These are phyloP conservation scores for Heliamphora pulchella DNA, from an alignment of 179 eudicot species.

Conservation along the genomic window DNA sequence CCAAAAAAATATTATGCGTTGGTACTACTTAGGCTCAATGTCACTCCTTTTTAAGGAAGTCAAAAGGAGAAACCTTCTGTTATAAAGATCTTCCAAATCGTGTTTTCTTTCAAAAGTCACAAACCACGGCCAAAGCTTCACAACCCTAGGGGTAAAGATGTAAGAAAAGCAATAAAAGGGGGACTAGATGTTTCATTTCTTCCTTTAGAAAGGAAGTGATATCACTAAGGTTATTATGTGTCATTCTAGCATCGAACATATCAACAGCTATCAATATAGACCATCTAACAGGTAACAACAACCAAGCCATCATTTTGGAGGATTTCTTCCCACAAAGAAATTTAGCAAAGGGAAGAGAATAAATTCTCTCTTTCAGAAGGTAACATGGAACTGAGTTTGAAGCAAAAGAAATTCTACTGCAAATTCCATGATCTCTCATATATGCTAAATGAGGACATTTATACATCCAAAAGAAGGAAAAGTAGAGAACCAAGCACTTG, in stretches of 20 bases:
- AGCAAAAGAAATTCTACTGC: no score
- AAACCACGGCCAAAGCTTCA: not conserved
- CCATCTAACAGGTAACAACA: not conserved
- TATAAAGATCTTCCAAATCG: not conserved
- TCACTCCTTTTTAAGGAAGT: not conserved
- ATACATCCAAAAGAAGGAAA: no score
- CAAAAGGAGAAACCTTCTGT: not conserved
- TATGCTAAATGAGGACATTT: no score
- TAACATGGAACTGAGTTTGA: not conserved
- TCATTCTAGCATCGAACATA: no score
- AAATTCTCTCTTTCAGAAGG: not conserved
- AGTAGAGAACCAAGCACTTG: no score
- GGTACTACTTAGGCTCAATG: no score
- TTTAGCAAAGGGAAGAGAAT: no score
- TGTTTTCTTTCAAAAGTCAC: not conserved
- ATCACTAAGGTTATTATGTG: not conserved
- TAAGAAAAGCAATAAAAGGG: no score
- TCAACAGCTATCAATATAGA: not conserved
- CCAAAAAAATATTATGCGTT: no score
- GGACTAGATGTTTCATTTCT: no score
- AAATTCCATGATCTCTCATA: no score
- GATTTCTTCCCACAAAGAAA: not conserved
- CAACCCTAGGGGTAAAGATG: not conserved
- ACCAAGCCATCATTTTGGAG: not conserved
- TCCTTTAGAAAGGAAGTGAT: not conserved